These are phyloP conservation scores for Beauveria sp. DNA, from an alignment of 2,329 filamentous ascomycete species.

Conservation along the genomic window DNA sequence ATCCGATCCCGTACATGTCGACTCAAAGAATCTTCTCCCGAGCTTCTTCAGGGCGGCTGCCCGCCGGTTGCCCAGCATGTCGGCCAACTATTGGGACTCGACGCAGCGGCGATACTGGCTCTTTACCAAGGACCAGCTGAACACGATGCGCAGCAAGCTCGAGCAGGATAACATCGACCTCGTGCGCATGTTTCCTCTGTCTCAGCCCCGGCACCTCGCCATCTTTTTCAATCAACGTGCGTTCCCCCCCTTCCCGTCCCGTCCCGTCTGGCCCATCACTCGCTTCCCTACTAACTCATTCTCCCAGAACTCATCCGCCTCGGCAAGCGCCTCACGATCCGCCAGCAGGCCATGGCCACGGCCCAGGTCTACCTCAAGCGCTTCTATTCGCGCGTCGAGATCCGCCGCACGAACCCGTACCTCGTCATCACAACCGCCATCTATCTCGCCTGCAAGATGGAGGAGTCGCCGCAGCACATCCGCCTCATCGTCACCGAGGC, in stretches of 20 bases:
- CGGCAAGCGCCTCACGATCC: constrained; percentile 72
- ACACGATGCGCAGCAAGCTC: constrained; percentile 65
- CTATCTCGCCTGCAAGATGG: constrained; percentile 96
- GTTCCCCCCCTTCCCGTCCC: constrained; percentile 21
- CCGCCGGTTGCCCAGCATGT: constrained; percentile 48
- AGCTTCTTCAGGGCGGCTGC: neutral
- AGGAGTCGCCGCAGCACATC: constrained; percentile 95
- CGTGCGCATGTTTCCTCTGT: constrained; percentile 72
- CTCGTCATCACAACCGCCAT: constrained; percentile 87
- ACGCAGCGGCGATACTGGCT: constrained; percentile 88
- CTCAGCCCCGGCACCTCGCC: constrained; percentile 72
- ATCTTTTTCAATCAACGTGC: constrained; percentile 89
- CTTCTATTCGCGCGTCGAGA: constrained; percentile 86
- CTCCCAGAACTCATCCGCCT: constrained; percentile 67
- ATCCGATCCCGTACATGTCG: neutral
- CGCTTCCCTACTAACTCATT: neutral
- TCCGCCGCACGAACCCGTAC: constrained; percentile 88
- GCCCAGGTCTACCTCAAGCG: constrained; percentile 92
- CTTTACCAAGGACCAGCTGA: constrained; percentile 75
- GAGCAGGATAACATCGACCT: constrained; percentile 68
- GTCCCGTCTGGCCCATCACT: neutral
- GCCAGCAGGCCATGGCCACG: constrained; percentile 89
- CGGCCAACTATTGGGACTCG: constrained; percentile 94
- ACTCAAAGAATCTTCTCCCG: neutral
- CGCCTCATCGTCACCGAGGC: constrained; percentile 83